Evolutionary conservation across 1,139 yeast genomes (phyloP), one percentile per base, ranked within the genome.

Genomic region (Magnusiomyces magnusii): DNA sequence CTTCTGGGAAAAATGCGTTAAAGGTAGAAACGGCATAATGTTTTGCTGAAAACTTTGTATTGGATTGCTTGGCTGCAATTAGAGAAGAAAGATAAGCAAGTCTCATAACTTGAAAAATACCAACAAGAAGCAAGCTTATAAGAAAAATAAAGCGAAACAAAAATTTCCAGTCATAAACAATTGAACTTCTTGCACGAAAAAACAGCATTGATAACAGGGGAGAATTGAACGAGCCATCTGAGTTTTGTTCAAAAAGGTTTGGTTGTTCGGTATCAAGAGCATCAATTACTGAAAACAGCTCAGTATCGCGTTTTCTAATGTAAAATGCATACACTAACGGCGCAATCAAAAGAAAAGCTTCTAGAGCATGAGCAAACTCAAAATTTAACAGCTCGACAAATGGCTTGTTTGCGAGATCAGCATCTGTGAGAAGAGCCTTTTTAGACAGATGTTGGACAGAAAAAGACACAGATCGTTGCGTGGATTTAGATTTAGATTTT

Each of bases 1-100:
- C 39, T 17, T 53, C 50, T 19, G 55, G 55, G 25, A 44, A 53
- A 42, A 53, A 44, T 27, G 51, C 23, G 23, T 53, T 53, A 28
- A 53, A 53, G 42, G 36, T 28, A n/a, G 42, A 31, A 42, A 47
- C 41, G 15, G 36, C 10, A 44, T 44, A 44, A 17, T 44, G 49
- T 21, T 44, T 44, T 3, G 21, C 5, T 44, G 49, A 21, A 44
- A 19, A 21, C 27, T 44, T 44, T 21, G 7, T 23, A 17, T 25
- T 10, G 10, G 17, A 9, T 13, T n/a, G 23, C 31, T 31, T 27
- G 23, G 25, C 2, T 2, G 24, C 39, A 28, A 39, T 17, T 31
- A 9, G 31, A 10, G 51, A 42, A 27, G 42, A 27, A 19, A 24
- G 42, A 21, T 15, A 24, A 7, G 39, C 39, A 50, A 50, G 41